Conservation (phyloP, 2,329 filamentous ascomycete genomes). For the Allantophomopsis lycopodina region DNA sequence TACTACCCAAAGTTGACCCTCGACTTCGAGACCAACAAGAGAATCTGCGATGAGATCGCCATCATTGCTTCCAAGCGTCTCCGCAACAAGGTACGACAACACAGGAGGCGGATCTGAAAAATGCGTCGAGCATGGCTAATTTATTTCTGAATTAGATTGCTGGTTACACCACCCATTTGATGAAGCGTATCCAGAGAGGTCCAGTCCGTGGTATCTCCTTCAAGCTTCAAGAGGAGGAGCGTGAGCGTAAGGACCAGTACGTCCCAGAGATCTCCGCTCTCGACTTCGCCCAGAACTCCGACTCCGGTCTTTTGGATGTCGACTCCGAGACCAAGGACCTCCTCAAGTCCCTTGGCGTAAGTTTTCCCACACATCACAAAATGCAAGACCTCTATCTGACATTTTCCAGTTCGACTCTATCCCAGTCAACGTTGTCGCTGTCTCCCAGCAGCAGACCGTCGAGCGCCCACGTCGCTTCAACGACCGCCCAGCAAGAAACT, state of each 20-base stretch:
- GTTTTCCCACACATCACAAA: conserved; percentile 27
- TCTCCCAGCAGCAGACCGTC: conserved; percentile 74
- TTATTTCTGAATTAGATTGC: conserved; percentile 53
- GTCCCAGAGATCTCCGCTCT: conserved; percentile 97
- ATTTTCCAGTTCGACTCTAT: conserved; percentile 77
- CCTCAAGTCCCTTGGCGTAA: conserved; percentile 95
- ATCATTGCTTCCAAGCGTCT: conserved; percentile 99
- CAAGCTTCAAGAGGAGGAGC: conserved; percentile 99
- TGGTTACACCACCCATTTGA: conserved; percentile 95
- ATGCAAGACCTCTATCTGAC: conserved; percentile 15
- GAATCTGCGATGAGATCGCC: conserved; percentile 99
- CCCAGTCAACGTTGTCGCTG: conserved; percentile 87
- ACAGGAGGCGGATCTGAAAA: no score
- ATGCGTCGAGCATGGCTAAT: not conserved
- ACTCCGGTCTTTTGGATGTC: conserved; percentile 87
- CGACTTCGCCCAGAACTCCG: conserved; percentile 90
- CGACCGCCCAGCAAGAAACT: conserved; percentile 40
- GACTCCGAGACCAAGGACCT: conserved; percentile 98
- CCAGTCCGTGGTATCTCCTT: conserved; percentile 99
- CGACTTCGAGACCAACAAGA: conserved; percentile 99
- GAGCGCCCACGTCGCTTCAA: conserved; percentile 74
- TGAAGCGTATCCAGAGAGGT: conserved; percentile 99
- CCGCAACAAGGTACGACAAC: conserved; percentile 74
- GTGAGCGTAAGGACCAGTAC: conserved; percentile 99
- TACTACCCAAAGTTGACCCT: conserved; percentile 97